Conservation (phyloP, 106 monocot species). For the Narthecium ossifragum region DNA sequence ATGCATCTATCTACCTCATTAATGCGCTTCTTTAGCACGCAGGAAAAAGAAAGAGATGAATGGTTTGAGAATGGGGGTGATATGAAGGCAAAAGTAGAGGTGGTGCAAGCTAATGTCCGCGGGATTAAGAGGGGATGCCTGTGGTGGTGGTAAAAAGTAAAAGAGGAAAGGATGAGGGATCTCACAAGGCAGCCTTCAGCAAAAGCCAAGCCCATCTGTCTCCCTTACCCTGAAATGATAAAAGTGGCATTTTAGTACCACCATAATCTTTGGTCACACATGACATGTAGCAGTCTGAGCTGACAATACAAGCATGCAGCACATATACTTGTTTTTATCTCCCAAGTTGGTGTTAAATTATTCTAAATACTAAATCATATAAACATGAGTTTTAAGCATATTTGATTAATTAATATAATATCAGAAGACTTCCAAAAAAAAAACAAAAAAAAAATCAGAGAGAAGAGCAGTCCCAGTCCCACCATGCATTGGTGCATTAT, state of each 20-base stretch:
- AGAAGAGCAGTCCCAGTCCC: too few species aligned
- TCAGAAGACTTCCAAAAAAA: constrained; percentile 2
- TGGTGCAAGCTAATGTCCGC: too few species aligned
- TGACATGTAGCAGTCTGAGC: constrained; percentile 19
- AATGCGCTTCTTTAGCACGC: too few species aligned
- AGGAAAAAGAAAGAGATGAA: too few species aligned
- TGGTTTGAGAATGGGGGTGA: too few species aligned
- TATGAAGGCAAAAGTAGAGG: too few species aligned
- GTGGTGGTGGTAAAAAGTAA: not conserved
- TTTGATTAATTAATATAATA: not conserved
- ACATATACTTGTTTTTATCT: not conserved
- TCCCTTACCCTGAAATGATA: constrained; percentile 16
- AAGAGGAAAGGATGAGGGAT: not conserved
- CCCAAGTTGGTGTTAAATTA: not conserved
- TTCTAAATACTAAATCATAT: not conserved
- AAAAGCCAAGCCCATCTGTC: not conserved
- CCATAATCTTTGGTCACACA: constrained; percentile 20
- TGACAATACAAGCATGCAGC: constrained; percentile 31
- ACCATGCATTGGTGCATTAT: too few species aligned
- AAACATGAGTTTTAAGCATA: not conserved
- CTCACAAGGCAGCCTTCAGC: not conserved
- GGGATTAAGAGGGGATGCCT: too few species aligned
- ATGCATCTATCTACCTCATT: too few species aligned
- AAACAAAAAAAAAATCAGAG: too few species aligned
- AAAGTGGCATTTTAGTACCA: constrained; percentile 19